A percentile compares a stretch with the other conserved stretches of the same genome.
phyloP scores from a whole-genome alignment of 176 grass and related monocot genomes.

The Carex littledalei region DNA sequence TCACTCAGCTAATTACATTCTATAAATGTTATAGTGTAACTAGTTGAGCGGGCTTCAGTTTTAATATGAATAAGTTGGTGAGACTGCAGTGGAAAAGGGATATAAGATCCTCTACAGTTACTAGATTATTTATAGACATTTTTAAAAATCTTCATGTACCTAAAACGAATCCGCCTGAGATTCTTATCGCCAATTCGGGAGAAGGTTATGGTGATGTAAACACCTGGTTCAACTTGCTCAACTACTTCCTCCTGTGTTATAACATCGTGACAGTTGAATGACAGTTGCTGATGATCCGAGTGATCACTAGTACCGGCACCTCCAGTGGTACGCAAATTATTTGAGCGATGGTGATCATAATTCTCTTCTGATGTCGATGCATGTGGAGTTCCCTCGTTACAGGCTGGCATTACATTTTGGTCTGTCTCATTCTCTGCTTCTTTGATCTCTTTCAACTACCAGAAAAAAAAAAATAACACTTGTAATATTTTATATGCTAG shows the following conservation, averaged over 20 bases:
- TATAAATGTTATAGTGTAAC: neutral
- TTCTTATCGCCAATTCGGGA: constrained; percentile 41
- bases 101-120: neutral
- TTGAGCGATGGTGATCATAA: constrained; percentile 20
- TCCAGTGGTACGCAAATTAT: constrained; percentile 5
- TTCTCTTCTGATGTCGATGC: constrained; percentile 30
- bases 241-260: constrained; percentile 41
- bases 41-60: neutral
- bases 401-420: neutral
- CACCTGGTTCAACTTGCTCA: constrained; percentile 58
- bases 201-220: constrained; percentile 55
- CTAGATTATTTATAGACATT: neutral
- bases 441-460: constrained; percentile 47
- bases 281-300: neutral
- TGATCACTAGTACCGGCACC: constrained; percentile 26
- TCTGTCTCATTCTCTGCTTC: constrained; percentile 27
- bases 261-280: constrained; percentile 30
- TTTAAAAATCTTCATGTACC: constrained; percentile 23
- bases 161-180: constrained; percentile 53
- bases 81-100: neutral
- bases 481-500: constrained; percentile 4
- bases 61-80: neutral
- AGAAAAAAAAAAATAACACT: neutral
- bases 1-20: neutral
- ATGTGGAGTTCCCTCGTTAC: neutral